Evolutionary conservation across 768 basidiomycete species (phyloP).

Genomic region (Suillus clintonianus): DNA sequence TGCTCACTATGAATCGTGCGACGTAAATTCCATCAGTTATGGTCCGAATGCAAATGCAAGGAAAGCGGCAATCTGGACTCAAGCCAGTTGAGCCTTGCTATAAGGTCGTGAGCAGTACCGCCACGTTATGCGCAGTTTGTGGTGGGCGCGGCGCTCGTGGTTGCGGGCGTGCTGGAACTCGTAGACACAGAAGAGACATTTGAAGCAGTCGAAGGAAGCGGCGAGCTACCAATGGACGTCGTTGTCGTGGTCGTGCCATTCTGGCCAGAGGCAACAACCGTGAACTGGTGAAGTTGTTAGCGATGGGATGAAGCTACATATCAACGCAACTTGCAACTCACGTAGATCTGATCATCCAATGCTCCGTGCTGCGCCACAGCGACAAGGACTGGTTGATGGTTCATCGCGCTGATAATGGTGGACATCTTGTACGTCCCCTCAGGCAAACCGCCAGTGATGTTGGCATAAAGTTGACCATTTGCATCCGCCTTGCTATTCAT

Average conservation of each 20-base stretch:
- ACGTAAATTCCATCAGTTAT: background rate
- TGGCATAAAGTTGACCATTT: slow-evolving; percentile 46
- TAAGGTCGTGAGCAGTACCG: background rate
- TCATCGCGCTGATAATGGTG: slow-evolving; percentile 46
- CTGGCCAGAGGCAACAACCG: slow-evolving; percentile 16
- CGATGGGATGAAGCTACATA: background rate
- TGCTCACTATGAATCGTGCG: background rate
- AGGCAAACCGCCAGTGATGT: slow-evolving; percentile 54
- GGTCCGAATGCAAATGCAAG: background rate
- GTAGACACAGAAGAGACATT: background rate
- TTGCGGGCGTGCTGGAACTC: background rate
- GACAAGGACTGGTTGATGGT: slow-evolving; percentile 43
- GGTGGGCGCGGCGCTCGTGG: background rate
- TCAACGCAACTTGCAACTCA: slow-evolving; percentile 26
- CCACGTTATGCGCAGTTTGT: background rate
- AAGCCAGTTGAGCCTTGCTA: background rate
- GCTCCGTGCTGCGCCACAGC: slow-evolving; percentile 42
- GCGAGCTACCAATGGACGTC: background rate
- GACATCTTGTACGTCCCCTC: slow-evolving; percentile 52
- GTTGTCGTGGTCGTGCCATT: slow-evolving; percentile 15
- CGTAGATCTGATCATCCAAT: slow-evolving; percentile 45
- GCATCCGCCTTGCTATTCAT: slow-evolving; percentile 46
- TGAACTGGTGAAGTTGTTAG: slow-evolving; percentile 20
- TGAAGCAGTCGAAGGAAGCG: background rate
- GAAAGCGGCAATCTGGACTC: background rate